A percentile compares a stretch with the other conserved stretches of the same genome.
These are phyloP conservation scores for Baudoinia panamericana DNA, from an alignment of 495 filamentous ascomycete genomes.

Conservation along the genomic window DNA sequence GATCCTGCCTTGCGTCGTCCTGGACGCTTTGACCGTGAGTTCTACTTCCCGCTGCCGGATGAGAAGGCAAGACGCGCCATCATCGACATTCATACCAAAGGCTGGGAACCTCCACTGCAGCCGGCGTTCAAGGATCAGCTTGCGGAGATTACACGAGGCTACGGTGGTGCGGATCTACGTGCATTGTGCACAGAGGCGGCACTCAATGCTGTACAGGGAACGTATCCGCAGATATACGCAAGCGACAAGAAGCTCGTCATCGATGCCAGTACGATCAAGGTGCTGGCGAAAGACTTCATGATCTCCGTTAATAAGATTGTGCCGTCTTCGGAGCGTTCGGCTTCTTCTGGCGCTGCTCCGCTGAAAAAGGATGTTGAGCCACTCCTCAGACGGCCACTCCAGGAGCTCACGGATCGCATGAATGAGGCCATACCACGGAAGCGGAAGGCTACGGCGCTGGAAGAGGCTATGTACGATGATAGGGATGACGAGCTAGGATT, in stretches of 20 bases:
- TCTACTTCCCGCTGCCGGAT: slow-evolving; percentile 90
- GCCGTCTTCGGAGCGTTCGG: slow-evolving; percentile 81
- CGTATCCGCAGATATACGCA: slow-evolving; percentile 90
- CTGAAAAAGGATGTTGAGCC: slow-evolving; percentile 69
- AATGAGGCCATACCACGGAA: slow-evolving; percentile 67
- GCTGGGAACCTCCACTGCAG: slow-evolving; percentile 71
- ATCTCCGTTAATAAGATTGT: slow-evolving; percentile 89
- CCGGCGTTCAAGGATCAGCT: slow-evolving; percentile 67
- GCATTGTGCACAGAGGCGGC: slow-evolving; percentile 96
- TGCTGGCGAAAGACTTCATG: slow-evolving; percentile 91
- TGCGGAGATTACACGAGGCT: slow-evolving; percentile 82
- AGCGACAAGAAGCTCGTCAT: slow-evolving; percentile 84
- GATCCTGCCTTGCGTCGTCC: slow-evolving; percentile 89
- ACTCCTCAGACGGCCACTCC: slow-evolving; percentile 58
- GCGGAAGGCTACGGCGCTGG: slow-evolving; percentile 73
- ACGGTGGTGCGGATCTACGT: slow-evolving; percentile 86
- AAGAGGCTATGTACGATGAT: slow-evolving; percentile 91
- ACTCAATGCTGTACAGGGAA: slow-evolving; percentile 89
- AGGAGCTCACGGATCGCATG: slow-evolving; percentile 49
- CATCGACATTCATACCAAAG: slow-evolving; percentile 88
- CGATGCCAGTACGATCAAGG: slow-evolving; percentile 65
- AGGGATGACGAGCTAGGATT: slow-evolving; percentile 65
- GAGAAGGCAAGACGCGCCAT: slow-evolving; percentile 65
- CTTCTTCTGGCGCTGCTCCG: slow-evolving; percentile 64
- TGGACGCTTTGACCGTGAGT: slow-evolving; percentile 91